These are phyloP conservation scores for Cardamine resedifolia DNA, from an alignment of 345 rosid species.

Conservation along the genomic window DNA sequence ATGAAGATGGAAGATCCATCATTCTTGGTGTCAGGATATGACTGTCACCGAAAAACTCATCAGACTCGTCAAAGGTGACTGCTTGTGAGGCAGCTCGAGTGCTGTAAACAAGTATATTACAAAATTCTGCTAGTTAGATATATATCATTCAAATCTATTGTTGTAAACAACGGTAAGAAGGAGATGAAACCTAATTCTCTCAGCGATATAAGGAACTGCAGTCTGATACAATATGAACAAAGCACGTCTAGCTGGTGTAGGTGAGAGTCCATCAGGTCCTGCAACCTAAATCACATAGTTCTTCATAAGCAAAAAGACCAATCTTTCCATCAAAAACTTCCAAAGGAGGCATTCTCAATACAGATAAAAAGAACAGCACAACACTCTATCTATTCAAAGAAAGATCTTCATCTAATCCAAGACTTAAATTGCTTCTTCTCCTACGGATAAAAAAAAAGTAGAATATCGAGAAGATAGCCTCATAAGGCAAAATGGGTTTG, in stretches of 20 bases:
- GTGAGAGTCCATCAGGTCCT: conserved; percentile 76
- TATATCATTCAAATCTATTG: not conserved
- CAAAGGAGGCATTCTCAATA: not conserved
- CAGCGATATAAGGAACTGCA: conserved; percentile 79
- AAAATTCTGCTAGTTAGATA: not conserved
- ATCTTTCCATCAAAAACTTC: not conserved
- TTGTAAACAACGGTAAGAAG: not conserved
- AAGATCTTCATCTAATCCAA: not conserved
- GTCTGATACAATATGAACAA: conserved; percentile 83
- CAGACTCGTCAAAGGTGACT: conserved; percentile 63
- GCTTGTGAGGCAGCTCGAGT: conserved; percentile 74
- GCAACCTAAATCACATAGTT: conserved; percentile 54
- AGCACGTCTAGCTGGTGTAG: conserved; percentile 93
- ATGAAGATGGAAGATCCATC: conserved; percentile 43
- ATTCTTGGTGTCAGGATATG: conserved; percentile 37
- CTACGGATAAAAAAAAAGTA: not conserved
- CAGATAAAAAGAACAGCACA: not conserved
- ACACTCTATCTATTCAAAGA: not conserved
- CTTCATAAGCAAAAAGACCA: conserved; percentile 11
- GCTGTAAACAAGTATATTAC: conserved; percentile 40
- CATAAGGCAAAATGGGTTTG: not conserved
- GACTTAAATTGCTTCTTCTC: not conserved
- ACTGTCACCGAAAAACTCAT: conserved; percentile 44
- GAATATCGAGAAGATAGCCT: not conserved
- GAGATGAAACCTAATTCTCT: conserved; percentile 66